Base-by-base conservation (phyloP, 345 rosid genomes). In the Luvunga scandens region DNA sequence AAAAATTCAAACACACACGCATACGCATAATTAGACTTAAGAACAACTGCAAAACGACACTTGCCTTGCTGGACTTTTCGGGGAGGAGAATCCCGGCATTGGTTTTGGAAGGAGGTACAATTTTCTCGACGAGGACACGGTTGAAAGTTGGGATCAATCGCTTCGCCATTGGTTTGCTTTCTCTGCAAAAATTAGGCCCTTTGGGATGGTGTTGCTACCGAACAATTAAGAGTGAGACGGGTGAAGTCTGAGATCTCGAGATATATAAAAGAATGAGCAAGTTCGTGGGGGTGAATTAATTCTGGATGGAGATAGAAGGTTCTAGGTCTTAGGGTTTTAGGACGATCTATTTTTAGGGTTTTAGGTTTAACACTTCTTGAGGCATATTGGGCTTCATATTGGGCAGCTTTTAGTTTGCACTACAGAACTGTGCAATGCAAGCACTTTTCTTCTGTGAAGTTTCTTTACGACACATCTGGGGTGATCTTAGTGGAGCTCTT, bases 41-140 rank as follows among this genome's bases (percentile, higher is more conserved):
- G 21, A 2, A 25, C 31, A 9, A 0, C 27, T 14, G 27, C 3
- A 0, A 42, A n/a, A 64, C 33, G 9, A 45, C 24, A 8, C 56
- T 57, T 78, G 86, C 97, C 93, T 91, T 87, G 71, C 84, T 48
- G 76, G 98, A 81, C 76, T 84, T 86, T 85, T 94, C 98, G 0
- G 98, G 97, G 27, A 94, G 94, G 73, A 92, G 90, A 79, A 94
- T 90, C 27, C 98, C 98, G 24, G 89, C 86, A 45, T 83, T 85
- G 76, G 97, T 94, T 81, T 91, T 92, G 7, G 98, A 84, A 30
- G 97, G 98, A 80, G 92, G 96, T 69, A 88, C 50, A 77, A 94
- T 87, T 83, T 86, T 92, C 92, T 94, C 92, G 50, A 94, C 85
- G 9, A 94, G 84, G 28, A 94, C 84, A 25, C 98, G 90, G 81